These are phyloP conservation scores for Leptographium radiaticola DNA, from an alignment of 2,329 filamentous ascomycete species.

Conservation along the genomic window DNA sequence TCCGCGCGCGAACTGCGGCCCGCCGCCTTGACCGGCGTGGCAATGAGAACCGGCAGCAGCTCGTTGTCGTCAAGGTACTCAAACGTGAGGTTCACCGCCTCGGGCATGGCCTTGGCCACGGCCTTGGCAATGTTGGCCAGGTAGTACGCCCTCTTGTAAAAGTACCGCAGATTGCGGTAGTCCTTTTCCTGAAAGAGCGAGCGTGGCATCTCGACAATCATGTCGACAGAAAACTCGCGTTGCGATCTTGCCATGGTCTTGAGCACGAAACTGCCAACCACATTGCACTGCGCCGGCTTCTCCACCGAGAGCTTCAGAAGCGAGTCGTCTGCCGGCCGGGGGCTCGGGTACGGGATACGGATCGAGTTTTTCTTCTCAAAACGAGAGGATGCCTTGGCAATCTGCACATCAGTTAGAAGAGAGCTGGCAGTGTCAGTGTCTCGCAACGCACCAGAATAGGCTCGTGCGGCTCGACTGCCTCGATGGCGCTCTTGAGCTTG, in stretches of 20 bases:
- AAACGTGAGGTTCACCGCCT: slow-evolving; percentile 47
- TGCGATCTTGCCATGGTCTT: slow-evolving; percentile 59
- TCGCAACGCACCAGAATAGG: slow-evolving; percentile 32
- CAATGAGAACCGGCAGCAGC: slow-evolving; percentile 55
- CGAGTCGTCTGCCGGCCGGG: slow-evolving; percentile 58
- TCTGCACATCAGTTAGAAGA: slow-evolving; percentile 26
- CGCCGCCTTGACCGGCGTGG: slow-evolving; percentile 10
- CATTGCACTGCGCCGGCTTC: slow-evolving; percentile 66
- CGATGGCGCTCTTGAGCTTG: slow-evolving; percentile 38
- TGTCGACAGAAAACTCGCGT: slow-evolving; percentile 51
- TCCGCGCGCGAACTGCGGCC: slow-evolving; percentile 23
- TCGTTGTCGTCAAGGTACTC: slow-evolving; percentile 58
- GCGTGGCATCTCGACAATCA: slow-evolving; percentile 76
- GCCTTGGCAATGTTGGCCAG: slow-evolving; percentile 66
- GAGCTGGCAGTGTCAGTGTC: not conserved
- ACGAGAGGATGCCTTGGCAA: slow-evolving; percentile 52
- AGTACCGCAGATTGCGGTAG: slow-evolving; percentile 83
- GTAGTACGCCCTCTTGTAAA: slow-evolving; percentile 89
- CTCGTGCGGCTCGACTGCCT: slow-evolving; percentile 35
- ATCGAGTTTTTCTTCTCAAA: slow-evolving; percentile 57
- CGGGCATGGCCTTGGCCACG: slow-evolving; percentile 40
- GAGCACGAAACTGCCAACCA: slow-evolving; percentile 76
- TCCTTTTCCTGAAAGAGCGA: slow-evolving; percentile 85
- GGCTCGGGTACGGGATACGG: slow-evolving; percentile 73
- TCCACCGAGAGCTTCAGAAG: slow-evolving; percentile 73